Evolutionary conservation across 2,329 filamentous ascomycete species (phyloP).

Genomic region (Fusarium sp.): DNA sequence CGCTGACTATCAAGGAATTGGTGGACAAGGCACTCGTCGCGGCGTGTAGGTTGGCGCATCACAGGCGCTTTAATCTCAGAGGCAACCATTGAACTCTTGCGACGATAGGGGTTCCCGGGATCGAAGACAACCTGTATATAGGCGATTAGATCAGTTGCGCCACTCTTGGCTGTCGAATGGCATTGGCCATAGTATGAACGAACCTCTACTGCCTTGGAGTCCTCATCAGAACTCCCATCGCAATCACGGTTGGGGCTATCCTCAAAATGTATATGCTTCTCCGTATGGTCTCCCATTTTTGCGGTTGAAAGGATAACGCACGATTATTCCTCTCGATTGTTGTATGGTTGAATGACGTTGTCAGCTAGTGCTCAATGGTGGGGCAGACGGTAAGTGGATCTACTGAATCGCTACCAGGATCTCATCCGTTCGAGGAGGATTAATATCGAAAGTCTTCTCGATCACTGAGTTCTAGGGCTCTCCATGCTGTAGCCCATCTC

Average conservation of each 20-base stretch:
- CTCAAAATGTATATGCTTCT: slow-evolving; percentile 49
- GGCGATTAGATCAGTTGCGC: slow-evolving; percentile 11
- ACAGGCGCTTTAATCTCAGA: slow-evolving; percentile 59
- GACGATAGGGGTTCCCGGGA: slow-evolving; percentile 68
- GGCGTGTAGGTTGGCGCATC: slow-evolving; percentile 45
- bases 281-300: slow-evolving; percentile 35
- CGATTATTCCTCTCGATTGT: slow-evolving; percentile 3
- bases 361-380: slow-evolving; percentile 22
- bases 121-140: slow-evolving; percentile 70
- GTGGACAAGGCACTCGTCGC: slow-evolving; percentile 73
- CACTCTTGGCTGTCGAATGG: background rate
- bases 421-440: background rate
- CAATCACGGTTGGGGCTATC: slow-evolving; percentile 52
- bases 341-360: slow-evolving; percentile 35
- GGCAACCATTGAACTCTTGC: slow-evolving; percentile 74
- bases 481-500: background rate
- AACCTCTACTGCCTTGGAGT: slow-evolving; percentile 63
- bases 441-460: background rate
- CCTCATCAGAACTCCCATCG: slow-evolving; percentile 65
- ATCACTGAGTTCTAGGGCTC: background rate
- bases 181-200: slow-evolving; percentile 8
- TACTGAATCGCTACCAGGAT: slow-evolving; percentile 11
- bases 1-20: slow-evolving; percentile 72
- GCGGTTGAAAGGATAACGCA: background rate
- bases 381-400: slow-evolving; percentile 28